Conservation (phyloP, 176 grass and related monocot genomes). For the Musa schizocarpa region DNA sequence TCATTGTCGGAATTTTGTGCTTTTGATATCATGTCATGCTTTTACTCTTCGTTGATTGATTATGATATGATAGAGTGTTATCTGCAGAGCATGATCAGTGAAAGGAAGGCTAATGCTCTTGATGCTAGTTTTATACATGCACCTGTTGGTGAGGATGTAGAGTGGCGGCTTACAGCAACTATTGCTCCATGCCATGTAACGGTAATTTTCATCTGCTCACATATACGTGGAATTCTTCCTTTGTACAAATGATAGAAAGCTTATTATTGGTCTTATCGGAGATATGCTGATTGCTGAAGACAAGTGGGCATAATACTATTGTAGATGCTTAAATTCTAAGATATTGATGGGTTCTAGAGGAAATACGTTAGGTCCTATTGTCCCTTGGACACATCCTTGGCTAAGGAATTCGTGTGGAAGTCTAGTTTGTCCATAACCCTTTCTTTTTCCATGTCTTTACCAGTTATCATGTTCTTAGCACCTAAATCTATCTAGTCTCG, state of each 20-base stretch:
- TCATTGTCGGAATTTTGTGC: neutral
- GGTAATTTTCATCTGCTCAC: conserved; percentile 35
- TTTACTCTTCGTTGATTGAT: neutral
- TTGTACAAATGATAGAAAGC: neutral
- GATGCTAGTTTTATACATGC: conserved; percentile 76
- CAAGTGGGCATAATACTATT: neutral
- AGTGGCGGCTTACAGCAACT: conserved; percentile 77
- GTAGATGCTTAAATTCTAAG: neutral
- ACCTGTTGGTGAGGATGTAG: conserved; percentile 61
- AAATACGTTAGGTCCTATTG: too few relatives aligned
- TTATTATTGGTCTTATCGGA: neutral
- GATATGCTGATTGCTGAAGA: neutral
- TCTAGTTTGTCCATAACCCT: too few relatives aligned
- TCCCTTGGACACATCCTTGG: too few relatives aligned
- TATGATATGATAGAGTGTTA: conserved; percentile 3
- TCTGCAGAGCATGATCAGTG: conserved; percentile 69
- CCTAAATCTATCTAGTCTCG: too few relatives aligned
- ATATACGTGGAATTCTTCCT: neutral
- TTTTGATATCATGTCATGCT: neutral
- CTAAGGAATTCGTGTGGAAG: too few relatives aligned
- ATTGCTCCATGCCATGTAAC: conserved; percentile 95
- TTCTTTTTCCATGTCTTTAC: too few relatives aligned
- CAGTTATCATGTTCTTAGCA: too few relatives aligned
- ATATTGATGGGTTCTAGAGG: too few relatives aligned
- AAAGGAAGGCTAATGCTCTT: conserved; percentile 79